These are phyloP conservation scores for Schoenoplectus tabernaemontani DNA, from an alignment of 202 grass and related monocot species.

Conservation along the genomic window DNA sequence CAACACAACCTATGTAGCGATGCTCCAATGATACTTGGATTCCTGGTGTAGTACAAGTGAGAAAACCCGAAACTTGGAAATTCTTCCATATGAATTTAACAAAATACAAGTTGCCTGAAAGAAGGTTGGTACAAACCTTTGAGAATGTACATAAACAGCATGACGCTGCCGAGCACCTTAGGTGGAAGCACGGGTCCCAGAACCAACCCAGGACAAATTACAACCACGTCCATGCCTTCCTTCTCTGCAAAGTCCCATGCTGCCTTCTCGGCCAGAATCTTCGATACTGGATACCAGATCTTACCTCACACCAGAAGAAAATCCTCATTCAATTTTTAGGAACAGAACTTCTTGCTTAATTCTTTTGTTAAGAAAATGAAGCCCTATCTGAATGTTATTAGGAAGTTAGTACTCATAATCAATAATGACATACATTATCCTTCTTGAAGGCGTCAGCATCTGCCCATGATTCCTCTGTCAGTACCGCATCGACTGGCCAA, in stretches of 20 bases:
- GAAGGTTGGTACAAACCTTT: conserved; percentile 15
- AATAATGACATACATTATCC: conserved; percentile 40
- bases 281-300: conserved; percentile 37
- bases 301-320: background rate
- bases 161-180: conserved; percentile 18
- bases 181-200: conserved; percentile 28
- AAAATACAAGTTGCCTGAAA: background rate
- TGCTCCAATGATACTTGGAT: conserved; percentile 18
- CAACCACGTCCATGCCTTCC: conserved; percentile 31
- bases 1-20: conserved; percentile 32
- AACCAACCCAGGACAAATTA: conserved; percentile 26
- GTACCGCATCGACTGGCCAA: conserved; percentile 59
- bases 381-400: background rate
- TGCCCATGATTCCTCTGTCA: conserved; percentile 75
- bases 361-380: no score
- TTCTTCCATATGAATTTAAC: no score
- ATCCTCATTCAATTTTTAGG: background rate
- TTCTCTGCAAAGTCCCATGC: conserved; percentile 35
- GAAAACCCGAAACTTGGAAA: no score
- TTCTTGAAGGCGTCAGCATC: conserved; percentile 68
- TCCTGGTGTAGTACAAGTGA: conserved; percentile 13
- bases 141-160: conserved; percentile 24
- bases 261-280: conserved; percentile 33
- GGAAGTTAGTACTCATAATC: background rate
- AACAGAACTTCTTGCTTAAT: no score